Percentiles rank a stretch among this genome's conserved stretches.
Evolutionary conservation across 164 flowering plant species (phyloP).

Genomic region (Buxus sempervirens): DNA sequence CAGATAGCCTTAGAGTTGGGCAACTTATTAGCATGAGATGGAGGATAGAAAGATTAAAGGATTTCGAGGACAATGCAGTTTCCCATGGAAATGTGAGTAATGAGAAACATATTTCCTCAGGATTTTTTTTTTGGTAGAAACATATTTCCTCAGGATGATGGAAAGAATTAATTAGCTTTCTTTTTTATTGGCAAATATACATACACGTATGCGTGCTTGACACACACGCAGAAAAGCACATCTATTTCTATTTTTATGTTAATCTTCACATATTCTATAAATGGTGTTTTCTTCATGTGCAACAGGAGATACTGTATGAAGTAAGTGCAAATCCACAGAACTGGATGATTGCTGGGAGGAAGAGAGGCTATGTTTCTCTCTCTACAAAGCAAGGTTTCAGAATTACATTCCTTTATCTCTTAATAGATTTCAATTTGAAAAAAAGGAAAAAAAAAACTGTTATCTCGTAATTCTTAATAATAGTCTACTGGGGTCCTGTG

Average conservation of each 20-base stretch:
- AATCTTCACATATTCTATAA: not conserved
- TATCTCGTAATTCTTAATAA: not conserved
- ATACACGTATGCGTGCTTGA: no score
- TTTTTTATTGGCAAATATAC: no score
- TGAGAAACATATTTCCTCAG: not conserved
- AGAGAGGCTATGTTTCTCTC: conserved; percentile 77
- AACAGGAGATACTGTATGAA: conserved; percentile 85
- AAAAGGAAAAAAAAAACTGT: not conserved
- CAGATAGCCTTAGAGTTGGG: conserved; percentile 83
- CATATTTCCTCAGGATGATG: not conserved
- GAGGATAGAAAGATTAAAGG: conserved; percentile 90
- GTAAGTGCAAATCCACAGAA: conserved; percentile 71
- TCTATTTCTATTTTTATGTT: no score
- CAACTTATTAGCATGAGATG: conserved; percentile 82
- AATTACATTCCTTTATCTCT: not conserved
- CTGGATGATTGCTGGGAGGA: conserved; percentile 99
- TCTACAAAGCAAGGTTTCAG: conserved; percentile 68
- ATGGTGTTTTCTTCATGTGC: conserved; percentile 8
- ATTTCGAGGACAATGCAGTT: conserved; percentile 35
- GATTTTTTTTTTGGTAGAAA: not conserved
- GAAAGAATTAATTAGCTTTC: not conserved
- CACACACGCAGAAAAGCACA: no score
- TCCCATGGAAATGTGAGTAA: conserved; percentile 53
- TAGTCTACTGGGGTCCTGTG: not conserved
- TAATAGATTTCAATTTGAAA: not conserved